Evolutionary conservation across 1,284 basidiomycete genomes (phyloP), one percentile per base, ranked within the genome.

Genomic region (Earliella scabrosa): DNA sequence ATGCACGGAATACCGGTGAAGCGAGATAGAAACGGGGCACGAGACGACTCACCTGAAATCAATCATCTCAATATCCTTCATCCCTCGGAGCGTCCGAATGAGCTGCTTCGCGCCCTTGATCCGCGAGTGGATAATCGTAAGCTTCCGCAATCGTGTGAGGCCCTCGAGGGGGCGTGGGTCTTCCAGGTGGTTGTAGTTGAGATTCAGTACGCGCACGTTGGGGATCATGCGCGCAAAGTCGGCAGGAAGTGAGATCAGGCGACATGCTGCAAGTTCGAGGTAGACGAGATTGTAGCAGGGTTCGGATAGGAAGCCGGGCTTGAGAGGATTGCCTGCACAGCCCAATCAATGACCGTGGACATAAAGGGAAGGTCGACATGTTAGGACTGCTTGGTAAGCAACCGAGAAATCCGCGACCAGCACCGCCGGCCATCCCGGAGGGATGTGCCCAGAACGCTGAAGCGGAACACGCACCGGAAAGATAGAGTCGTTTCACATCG

Each of bases 131-230:
- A 97, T 90, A 54, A 93, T 82, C 48, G 86, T 93, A 64, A 97
- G 73, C 78, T 93, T 95, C 64, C 85, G 83, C 71, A 97, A 73
- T 66, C 91, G 77, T 54, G 73, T 78, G 58, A 97, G 79, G n/a
- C 91, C 92, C 43, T 81, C 81, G 55, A 98, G 75, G 39, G 77
- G 75, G 54, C 82, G 77, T 54, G 83, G 81, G 61, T 95, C 86
- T 74, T 82, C 85, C 65, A 97, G 70, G 74, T 95, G 97, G 73
- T 97, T 97, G 79, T 96, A 96, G 79, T 97, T 97, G 63, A 97
- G 82, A 77, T 98, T 98, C 70, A 99, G 79, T 57, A 91, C 89
- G 55, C 95, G 88, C 64, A 99, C 76, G 73, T 97, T 98, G 23
- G 97, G 97, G 44, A 88, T 78, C 46, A 92, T 74, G 36, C 70